Conservation (phyloP, 495 filamentous ascomycete genomes). For the Hypoxylon perforatum region DNA sequence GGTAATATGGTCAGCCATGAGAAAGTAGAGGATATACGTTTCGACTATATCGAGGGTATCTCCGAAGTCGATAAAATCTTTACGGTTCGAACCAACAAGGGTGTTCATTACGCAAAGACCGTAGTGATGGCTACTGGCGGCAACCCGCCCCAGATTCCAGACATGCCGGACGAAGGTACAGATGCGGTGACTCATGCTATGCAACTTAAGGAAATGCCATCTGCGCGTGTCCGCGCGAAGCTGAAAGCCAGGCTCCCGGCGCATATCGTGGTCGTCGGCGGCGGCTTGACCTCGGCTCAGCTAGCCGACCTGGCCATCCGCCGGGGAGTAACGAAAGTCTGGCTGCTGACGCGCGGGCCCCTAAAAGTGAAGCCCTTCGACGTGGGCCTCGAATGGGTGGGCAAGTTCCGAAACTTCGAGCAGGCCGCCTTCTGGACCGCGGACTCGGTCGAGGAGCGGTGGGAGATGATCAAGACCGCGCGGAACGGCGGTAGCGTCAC, state of each 20-base stretch:
- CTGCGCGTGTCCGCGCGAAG: constrained; percentile 54
- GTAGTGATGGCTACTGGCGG: constrained; percentile 70
- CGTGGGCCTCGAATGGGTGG: constrained; percentile 71
- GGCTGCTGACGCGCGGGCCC: constrained; percentile 67
- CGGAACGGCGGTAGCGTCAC: constrained; percentile 72
- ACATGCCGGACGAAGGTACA: constrained; percentile 50
- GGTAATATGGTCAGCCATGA: constrained; percentile 59
- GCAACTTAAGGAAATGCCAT: constrained; percentile 63
- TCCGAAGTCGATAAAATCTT: constrained; percentile 60
- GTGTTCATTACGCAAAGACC: constrained; percentile 56
- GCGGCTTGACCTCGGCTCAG: constrained; percentile 71
- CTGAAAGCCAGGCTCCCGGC: constrained; percentile 59
- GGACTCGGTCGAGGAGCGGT: constrained; percentile 67
- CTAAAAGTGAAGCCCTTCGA: constrained; percentile 74
- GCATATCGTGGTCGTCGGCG: constrained; percentile 69
- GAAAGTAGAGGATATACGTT: constrained; percentile 64
- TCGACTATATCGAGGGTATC: constrained; percentile 45
- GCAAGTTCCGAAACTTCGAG: constrained; percentile 73
- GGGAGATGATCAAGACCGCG: constrained; percentile 65
- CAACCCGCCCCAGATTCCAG: constrained; percentile 63
- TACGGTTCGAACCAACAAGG: constrained; percentile 60
- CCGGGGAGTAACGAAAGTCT: constrained; percentile 64
- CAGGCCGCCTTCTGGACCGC: constrained; percentile 72
- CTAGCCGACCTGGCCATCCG: constrained; percentile 66
- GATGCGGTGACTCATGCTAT: constrained; percentile 66